Evolutionary conservation across 345 rosid species (phyloP), one percentile per base, ranked within the genome.

Genomic region (Salix arbutifolia): DNA sequence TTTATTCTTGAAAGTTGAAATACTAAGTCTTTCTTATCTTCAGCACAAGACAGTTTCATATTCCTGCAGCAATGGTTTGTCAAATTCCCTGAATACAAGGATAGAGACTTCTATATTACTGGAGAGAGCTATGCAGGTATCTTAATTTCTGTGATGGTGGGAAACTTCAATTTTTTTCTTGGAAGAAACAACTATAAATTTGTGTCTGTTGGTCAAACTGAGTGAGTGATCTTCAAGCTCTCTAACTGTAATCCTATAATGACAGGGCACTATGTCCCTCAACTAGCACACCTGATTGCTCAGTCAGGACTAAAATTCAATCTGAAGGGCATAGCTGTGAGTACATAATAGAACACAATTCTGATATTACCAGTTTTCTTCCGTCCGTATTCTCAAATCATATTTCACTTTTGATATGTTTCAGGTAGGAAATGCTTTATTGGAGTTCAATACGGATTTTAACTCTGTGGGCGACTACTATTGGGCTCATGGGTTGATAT

Each of bases 211-310:
- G 31, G 21, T 12, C 21, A 14, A 17, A 58, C n/a, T 19, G n/a
- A 52, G 58, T 19, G 58, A 52, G 58, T 52, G 23, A 25, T 31
- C 10, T 10, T 37, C 17, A 67, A 52, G 16, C 25, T 66, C 30
- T 58, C 53, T 23, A 50, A 17, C 21, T 50, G 8, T 9, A 37
- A 17, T 38, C 26, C 30, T 64, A 3, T 0, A 21, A 26, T 67
- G 25, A 42, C 67, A 76, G 83, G 83, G 18, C 79, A 80, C 19
- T 80, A 80, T 60, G 77, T 76, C 28, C 83, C 79, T 12, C 83
- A 76, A 76, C 79, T 80, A 10, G 79, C 79, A 10, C n/a, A 76
- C 2, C 73, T 76, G 7, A 72, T 80, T 44, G 17, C 68, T 56
- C 64, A 80, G 52, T 76, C 79, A 12, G 76, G 79, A 44, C 25